phyloP scores from a whole-genome alignment of 2,329 filamentous ascomycete genomes.

The Trichophyton verrucosum region DNA sequence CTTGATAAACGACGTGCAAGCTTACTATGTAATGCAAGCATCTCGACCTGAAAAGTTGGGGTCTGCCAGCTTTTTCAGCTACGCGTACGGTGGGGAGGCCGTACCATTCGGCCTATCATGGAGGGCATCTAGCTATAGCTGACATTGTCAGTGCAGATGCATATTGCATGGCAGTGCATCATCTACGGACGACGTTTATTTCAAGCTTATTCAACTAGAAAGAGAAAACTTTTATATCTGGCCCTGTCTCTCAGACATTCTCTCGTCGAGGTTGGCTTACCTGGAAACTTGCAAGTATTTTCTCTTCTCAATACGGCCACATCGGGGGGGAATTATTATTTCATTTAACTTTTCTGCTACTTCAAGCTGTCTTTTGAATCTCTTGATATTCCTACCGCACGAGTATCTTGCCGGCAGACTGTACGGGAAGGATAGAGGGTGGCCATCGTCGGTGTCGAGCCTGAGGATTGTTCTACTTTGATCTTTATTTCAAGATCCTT shows the following conservation, averaged over 20 bases:
- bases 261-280: not conserved
- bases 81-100: not conserved
- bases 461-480: not conserved
- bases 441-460: not conserved
- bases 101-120: not conserved
- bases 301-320: too few species aligned
- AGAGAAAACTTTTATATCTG: not conserved
- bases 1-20: constrained; percentile 1
- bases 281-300: not conserved
- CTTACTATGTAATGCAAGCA: constrained; percentile 1
- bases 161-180: not conserved
- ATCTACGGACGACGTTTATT: not conserved
- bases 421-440: not conserved
- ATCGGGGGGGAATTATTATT: too few species aligned
- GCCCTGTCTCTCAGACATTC: not conserved
- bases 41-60: not conserved
- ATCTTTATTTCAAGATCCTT: not conserved
- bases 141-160: not conserved
- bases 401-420: not conserved
- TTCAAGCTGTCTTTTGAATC: not conserved
- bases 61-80: not conserved
- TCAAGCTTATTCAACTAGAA: not conserved
- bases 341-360: not conserved
- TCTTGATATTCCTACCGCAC: not conserved
- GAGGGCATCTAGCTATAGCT: not conserved